Evolutionary conservation across 1,139 yeast species (phyloP), one percentile per base, ranked within the genome.

Genomic region (Hyphopichia khmerensis): DNA sequence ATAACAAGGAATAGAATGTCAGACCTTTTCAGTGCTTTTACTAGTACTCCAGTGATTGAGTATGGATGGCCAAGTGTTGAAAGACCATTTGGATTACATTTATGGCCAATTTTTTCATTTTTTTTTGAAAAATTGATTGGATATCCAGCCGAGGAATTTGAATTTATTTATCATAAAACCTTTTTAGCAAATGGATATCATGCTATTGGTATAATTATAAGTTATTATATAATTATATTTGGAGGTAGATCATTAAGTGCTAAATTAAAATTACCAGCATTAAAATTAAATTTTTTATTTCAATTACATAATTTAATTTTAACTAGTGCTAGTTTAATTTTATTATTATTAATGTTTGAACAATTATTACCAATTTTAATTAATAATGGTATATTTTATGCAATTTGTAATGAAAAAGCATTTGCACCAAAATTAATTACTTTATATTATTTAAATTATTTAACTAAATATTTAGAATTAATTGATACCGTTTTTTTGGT

Each of bases 401-500:
- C 96, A 39, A 85, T 93, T 55, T 93, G 99, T 67, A 71, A 84
- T 61, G 69, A 76, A 49, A 76, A 79, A 42, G 86, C 96, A 10
- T 93, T 95, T 82, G 87, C 96, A 34, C 90, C 87, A 55, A 82
- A 83, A 56, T 79, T 91, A 69, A 93, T 90, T 47, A 77, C 87
- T 36, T 72, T 93, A 53, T 93, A 93, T 75, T 86, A 84, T 63
- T 68, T 87, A 66, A 87, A 86, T 66, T 86, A 87, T 62, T 69
- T 86, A 64, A 83, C 88, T 57, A 85, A 87, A 64, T 85, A 79
- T 66, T 55, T 87, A 56, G 99, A 93, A 72, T 82, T 93, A 60
- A 62, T 91, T 46, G 99, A 93, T 68, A 93, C 99, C 21, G 83
- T 90, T 26, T 93, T 93, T 72, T 77, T 93, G 60, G 96, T 93